Evolutionary conservation across 768 basidiomycete species (phyloP).

Genomic region (Pilatotrama ljubarskyi): DNA sequence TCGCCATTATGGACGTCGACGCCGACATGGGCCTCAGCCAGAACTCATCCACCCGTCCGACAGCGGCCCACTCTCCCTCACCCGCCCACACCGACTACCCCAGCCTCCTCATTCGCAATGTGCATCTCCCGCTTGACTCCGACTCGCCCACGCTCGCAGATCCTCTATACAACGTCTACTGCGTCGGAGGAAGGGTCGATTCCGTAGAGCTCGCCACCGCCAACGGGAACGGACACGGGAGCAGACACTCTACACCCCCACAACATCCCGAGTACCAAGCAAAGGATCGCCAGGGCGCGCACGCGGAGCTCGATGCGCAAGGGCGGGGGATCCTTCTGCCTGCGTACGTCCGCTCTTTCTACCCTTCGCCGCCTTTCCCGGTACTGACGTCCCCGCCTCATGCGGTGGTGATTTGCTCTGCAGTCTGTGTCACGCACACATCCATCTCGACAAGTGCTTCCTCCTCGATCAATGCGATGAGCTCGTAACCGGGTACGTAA

Average conservation of each 20-base stretch:
- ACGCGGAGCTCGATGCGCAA: constrained; percentile 21
- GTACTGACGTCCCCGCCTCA: not conserved
- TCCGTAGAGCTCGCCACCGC: constrained; percentile 17
- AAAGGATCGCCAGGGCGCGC: not conserved
- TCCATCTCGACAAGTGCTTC: constrained; percentile 72
- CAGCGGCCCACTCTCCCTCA: not conserved
- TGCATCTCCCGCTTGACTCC: constrained; percentile 19
- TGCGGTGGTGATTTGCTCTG: not conserved
- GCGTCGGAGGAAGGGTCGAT: constrained; percentile 18
- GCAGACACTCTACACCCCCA: constrained; percentile 15
- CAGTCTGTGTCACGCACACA: constrained; percentile 60
- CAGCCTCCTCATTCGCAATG: constrained; percentile 23
- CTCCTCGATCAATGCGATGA: constrained; percentile 56
- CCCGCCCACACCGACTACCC: constrained; percentile 11
- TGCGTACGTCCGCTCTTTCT: constrained; percentile 20
- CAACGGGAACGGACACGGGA: constrained; percentile 12
- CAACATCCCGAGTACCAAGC: constrained; percentile 15
- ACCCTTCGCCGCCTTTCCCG: not conserved
- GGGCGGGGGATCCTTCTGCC: constrained; percentile 27
- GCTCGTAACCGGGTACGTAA: constrained; percentile 51
- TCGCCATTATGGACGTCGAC: constrained; percentile 16
- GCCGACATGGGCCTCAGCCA: constrained; percentile 18
- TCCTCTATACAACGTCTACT: constrained; percentile 23
- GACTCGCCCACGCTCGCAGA: constrained; percentile 15
- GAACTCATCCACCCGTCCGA: not conserved